Evolutionary conservation across 78 protist genomes (phyloP), one percentile per base, ranked within the genome.

Genomic region (Blattamonas nauphoetae): DNA sequence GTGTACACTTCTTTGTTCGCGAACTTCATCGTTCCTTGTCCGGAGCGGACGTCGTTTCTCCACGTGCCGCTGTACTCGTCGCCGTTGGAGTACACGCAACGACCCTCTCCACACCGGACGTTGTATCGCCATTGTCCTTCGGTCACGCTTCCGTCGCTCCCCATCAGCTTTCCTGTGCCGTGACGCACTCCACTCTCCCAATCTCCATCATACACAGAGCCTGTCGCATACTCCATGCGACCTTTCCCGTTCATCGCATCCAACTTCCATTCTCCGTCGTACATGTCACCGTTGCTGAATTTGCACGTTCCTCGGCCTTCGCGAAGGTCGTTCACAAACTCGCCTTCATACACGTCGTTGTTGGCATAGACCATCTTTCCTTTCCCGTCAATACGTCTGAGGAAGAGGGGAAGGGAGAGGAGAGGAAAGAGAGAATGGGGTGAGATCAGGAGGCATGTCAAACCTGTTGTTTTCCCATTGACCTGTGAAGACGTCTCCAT

Each of bases 31-130:
- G 41, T 79, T 4, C 83, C 83, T 11, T 32, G 33, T 5, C 83
- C 83, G 83, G 42, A 32, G 42, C 41, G 33, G 45, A 6, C 6
- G 41, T 21, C 83, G 83, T 21, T 21, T 21, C 83, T 6, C 83
- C 83, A 79, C 43, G 29, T 79, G 45, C 83, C 83, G 43, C 21
- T 21, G 83, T 79, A 79, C 43, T 4, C 83, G 41, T 79, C 83
- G 42, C 83, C 83, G 41, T 79, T 79, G 45, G 83, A 4, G 41
- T 33, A 79, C 83, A 32, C 43, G 41, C 83, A 79, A 5, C 32
- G 4, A 6, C 83, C 83, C 41, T 79, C 83, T 6, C 83, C 83
- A 11, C 83, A 79, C 41, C 83, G 83, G 42, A 32, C 11, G 45
- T 36, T 11, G 41, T 32, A 79, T 4, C 83, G 83, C 43, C 21